Conservation (phyloP, 192 early-diverging fungal species). For the Kickxella alabastrina region DNA sequence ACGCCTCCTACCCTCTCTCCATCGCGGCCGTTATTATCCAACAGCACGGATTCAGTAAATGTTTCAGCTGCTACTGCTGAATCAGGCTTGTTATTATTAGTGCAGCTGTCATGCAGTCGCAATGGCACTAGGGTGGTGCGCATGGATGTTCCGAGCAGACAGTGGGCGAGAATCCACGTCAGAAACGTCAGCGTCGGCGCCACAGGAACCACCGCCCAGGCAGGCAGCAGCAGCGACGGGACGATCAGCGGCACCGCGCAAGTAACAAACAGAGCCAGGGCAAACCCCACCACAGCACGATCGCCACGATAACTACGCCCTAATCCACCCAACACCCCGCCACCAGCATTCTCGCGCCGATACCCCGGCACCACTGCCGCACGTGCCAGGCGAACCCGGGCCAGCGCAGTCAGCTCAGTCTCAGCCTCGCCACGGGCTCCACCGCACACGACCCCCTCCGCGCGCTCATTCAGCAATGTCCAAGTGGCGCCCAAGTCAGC, state of each 20-base stretch:
- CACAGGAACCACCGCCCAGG: constrained; percentile 33
- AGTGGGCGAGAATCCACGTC: constrained; percentile 37
- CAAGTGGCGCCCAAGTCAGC: constrained; percentile 30
- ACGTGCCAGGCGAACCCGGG: not conserved
- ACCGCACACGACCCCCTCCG: constrained; percentile 18
- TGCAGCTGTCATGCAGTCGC: constrained; percentile 8
- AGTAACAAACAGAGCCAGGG: constrained; percentile 15
- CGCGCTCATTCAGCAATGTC: constrained; percentile 24
- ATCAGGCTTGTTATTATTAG: no score
- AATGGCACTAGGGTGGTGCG: constrained; percentile 29
- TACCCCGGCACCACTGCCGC: no score
- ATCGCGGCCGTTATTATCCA: not conserved
- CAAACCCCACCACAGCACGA: constrained; percentile 13
- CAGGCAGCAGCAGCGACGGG: constrained; percentile 27
- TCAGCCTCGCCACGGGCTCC: not conserved
- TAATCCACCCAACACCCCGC: constrained; percentile 14
- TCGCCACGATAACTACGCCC: no score
- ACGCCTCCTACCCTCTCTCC: not conserved
- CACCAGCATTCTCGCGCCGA: no score
- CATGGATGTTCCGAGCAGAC: constrained; percentile 35
- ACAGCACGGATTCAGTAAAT: not conserved
- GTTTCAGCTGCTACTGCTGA: no score
- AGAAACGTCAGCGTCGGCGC: constrained; percentile 40
- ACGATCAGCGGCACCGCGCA: constrained; percentile 28
- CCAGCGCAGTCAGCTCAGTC: constrained; percentile 10